Conservation (phyloP, 2,329 filamentous ascomycete genomes). For the Fonsecaea pedrosoi region DNA sequence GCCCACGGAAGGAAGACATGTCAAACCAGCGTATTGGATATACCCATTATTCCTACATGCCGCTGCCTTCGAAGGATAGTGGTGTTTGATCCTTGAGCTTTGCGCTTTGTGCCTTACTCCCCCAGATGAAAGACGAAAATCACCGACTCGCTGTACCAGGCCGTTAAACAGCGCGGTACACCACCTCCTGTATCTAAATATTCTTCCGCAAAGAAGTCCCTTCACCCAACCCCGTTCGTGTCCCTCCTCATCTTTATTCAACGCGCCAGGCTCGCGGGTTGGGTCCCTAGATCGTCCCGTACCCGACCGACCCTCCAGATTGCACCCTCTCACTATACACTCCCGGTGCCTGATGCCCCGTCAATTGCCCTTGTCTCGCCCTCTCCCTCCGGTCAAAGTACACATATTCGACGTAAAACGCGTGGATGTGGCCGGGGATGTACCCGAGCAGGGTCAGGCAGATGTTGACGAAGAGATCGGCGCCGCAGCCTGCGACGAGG, state of each 20-base stretch:
- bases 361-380: constrained; percentile 36
- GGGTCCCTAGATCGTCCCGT: constrained; percentile 36
- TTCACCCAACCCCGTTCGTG: background rate
- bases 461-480: constrained; percentile 90
- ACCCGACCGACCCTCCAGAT: constrained; percentile 34
- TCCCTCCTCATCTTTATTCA: background rate
- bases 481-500: constrained; percentile 87
- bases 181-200: no score
- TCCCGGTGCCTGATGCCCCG: constrained; percentile 32
- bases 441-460: constrained; percentile 78
- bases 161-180: no score
- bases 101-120: no score
- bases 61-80: no score
- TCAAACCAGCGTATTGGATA: no score
- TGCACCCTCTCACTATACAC: constrained; percentile 40
- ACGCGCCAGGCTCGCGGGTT: background rate
- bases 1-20: no score
- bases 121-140: no score
- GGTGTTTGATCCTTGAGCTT: no score
- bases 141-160: no score
- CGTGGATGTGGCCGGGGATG: constrained; percentile 59
- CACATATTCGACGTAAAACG: constrained; percentile 42
- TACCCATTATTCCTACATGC: no score
- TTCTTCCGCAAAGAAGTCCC: background rate
- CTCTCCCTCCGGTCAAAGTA: constrained; percentile 41